Conservation (phyloP, 257 asterid genomes). For the Lantana camara region DNA sequence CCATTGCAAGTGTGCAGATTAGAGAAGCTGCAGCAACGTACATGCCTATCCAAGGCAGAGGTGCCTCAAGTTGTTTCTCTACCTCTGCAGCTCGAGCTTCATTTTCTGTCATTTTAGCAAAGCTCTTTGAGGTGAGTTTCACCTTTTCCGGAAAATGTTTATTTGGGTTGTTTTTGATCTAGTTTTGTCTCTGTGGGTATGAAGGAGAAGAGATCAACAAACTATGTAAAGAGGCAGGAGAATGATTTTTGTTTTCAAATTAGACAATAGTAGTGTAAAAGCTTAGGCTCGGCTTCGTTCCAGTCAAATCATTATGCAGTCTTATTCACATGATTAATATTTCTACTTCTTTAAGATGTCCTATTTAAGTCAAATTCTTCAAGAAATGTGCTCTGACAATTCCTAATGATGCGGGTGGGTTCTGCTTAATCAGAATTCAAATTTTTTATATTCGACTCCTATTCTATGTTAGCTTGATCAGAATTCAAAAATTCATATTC, state of each 20-base stretch:
- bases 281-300: background rate
- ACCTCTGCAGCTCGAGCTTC: constrained; percentile 24
- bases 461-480: too few relatives aligned
- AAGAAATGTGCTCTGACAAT: too few relatives aligned
- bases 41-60: constrained; percentile 52
- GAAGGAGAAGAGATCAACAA: background rate
- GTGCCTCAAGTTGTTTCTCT: constrained; percentile 38
- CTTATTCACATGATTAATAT: background rate
- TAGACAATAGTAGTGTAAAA: constrained; percentile 9
- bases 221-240: background rate
- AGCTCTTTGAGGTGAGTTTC: constrained; percentile 24
- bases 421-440: background rate
- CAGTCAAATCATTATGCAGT: background rate
- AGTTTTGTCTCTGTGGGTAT: background rate
- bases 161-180: background rate
- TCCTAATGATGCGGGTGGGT: background rate
- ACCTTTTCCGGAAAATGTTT: background rate
- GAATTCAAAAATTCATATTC: too few relatives aligned
- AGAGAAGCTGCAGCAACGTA: constrained; percentile 43
- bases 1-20: constrained; percentile 42
- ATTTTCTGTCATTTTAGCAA: constrained; percentile 28
- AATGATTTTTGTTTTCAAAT: background rate
- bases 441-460: too few relatives aligned
- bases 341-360: background rate
- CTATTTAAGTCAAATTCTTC: background rate